Evolutionary conservation across 352 stramenopile genomes (phyloP).

Genomic region (Salisapilia sapeloensis): DNA sequence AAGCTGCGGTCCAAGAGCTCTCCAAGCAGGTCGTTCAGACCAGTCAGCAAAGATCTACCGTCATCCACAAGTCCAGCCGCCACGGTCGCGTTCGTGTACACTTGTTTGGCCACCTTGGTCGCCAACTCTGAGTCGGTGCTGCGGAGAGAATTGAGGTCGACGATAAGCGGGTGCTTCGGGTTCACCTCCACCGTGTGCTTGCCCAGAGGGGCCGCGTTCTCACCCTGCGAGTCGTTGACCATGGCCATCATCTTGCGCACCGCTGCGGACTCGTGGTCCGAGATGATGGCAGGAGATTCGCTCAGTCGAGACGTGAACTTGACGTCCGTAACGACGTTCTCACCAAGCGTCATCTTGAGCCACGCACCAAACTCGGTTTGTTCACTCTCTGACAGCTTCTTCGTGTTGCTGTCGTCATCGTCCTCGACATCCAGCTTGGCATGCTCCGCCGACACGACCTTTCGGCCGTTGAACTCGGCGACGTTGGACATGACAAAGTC

Average conservation of each 20-base stretch:
- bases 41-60: slow-evolving; percentile 90
- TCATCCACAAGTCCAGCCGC: slow-evolving; percentile 97
- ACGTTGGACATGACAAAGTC: slow-evolving; percentile 99
- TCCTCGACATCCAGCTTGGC: slow-evolving; percentile 87
- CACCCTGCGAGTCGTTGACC: slow-evolving; percentile 78
- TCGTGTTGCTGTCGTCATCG: slow-evolving; percentile 21
- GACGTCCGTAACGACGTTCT: slow-evolving; percentile 81
- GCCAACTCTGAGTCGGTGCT: slow-evolving; percentile 70
- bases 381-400: slow-evolving; percentile 77
- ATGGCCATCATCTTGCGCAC: slow-evolving; percentile 98
- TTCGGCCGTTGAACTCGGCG: slow-evolving; percentile 90
- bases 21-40: slow-evolving; percentile 91
- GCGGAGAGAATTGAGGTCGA: slow-evolving; percentile 82
- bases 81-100: slow-evolving; percentile 98
- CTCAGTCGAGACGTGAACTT: slow-evolving; percentile 84
- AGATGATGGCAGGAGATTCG: slow-evolving; percentile 97
- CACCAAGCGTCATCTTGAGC: slow-evolving; percentile 84
- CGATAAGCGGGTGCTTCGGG: slow-evolving; percentile 93
- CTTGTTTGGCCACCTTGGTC: slow-evolving; percentile 80
- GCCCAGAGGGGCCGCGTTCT: slow-evolving; percentile 22
- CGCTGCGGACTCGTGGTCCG: slow-evolving; percentile 94
- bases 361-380: slow-evolving; percentile 83
- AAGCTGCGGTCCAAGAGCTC: slow-evolving; percentile 61
- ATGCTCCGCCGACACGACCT: slow-evolving; percentile 93
- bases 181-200: slow-evolving; percentile 99